Evolutionary conservation across 371 early-diverging fungal species (phyloP), one percentile per base, ranked within the genome.

Genomic region (Haplosporangium sp.): DNA sequence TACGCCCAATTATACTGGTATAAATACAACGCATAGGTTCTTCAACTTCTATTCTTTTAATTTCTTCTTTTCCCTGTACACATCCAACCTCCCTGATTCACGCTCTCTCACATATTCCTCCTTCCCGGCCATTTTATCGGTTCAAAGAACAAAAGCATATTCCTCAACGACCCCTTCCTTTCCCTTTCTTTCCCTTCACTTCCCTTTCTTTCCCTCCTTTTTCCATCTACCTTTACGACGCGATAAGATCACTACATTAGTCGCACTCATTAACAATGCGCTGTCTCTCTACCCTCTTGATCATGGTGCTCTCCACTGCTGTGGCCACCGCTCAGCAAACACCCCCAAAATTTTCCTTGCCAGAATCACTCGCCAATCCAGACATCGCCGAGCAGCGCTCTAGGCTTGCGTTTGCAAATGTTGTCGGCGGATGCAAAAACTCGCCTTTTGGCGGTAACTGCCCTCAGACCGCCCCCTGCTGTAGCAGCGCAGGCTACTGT

Each of bases 371-470:
- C 47, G 1, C 20, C 50, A 70, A 70, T 45, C 72, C 66, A n/a
- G 64, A 55, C 37, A 18, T 65, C 10, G 47, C 46, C 48, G 42
- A 8, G 20, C 48, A 29, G 6, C 51, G 55, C 14, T 53, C 63
- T 8, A 73, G 47, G 56, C 13, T 58, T 9, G 43, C 62, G 13
- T 11, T 52, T 7, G 67, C 65, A 51, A 55, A 51, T 18, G 18
- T 42, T 41, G 20, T 61, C 6, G 16, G 55, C 10, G 67, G 64
- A 3, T 74, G 74, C 57, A 45, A 54, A 43, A 41, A 64, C 46
- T 68, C 74, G 46, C 74, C 74, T 36, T 54, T 59, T 36, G 74
- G 74, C n/a, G 74, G 74, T 45, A 74, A 67, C 57, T 74, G 74
- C 18, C 74, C 68, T 20, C 14, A 47, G 10, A 54, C 14, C 23